A percentile compares a stretch with the other conserved stretches of the same genome.
Evolutionary conservation across 2,329 filamentous ascomycete species (phyloP).

Genomic region (Ophiosphaerella korrae): DNA sequence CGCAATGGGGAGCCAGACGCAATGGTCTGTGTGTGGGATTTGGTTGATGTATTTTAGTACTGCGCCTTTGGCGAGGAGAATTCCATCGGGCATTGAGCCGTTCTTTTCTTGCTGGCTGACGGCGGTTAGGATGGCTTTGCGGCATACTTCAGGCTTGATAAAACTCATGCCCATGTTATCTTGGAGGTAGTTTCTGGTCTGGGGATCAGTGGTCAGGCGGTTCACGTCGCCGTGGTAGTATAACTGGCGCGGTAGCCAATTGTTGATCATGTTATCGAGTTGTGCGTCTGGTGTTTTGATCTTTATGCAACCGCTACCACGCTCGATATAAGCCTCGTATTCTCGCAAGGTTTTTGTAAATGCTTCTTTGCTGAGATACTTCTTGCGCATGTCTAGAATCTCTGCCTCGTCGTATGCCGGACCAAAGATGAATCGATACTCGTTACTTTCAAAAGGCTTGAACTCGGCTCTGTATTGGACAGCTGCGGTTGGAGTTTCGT

Average conservation of each 20-base stretch:
- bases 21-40: conserved; percentile 65
- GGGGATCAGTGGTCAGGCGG: conserved; percentile 62
- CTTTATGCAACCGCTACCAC: conserved; percentile 57
- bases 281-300: conserved; percentile 61
- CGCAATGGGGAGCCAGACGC: conserved; percentile 62
- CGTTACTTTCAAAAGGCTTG: conserved; percentile 47
- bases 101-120: conserved; percentile 60
- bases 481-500: conserved; percentile 60
- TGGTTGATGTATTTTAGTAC: conserved; percentile 67
- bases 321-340: conserved; percentile 58
- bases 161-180: conserved; percentile 67
- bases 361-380: conserved; percentile 57
- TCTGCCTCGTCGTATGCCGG: conserved; percentile 60
- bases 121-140: conserved; percentile 56
- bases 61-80: conserved; percentile 59
- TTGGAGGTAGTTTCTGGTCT: conserved; percentile 64
- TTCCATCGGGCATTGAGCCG: conserved; percentile 65
- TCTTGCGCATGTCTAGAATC: conserved; percentile 52
- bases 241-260: conserved; percentile 63
- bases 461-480: conserved; percentile 59
- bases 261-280: conserved; percentile 64
- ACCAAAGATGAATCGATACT: conserved; percentile 62
- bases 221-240: conserved; percentile 66
- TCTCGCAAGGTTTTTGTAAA: conserved; percentile 55
- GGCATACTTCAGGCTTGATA: conserved; percentile 58